Evolutionary conservation across 257 asterid genomes (phyloP).

Genomic region (Solanum pimpinellifolium): DNA sequence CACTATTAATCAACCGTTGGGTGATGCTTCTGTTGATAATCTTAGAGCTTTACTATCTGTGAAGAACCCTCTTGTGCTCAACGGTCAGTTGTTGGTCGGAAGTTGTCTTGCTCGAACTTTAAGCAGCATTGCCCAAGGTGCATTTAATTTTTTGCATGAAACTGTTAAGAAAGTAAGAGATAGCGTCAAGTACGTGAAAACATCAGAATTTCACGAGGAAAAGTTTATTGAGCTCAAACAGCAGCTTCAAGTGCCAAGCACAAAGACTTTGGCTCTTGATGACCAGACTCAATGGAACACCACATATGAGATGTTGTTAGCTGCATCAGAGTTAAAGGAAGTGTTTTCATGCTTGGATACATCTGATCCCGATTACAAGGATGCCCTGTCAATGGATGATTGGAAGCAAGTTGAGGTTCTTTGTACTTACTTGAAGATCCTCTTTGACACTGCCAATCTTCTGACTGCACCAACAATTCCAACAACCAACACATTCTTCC

Average conservation of each 20-base stretch:
- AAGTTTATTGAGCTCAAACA: conserved; percentile 70
- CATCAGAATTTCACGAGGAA: conserved; percentile 77
- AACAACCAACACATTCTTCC: conserved; percentile 77
- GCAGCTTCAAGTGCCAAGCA: conserved; percentile 88
- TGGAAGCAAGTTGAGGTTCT: conserved; percentile 74
- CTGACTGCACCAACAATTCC: conserved; percentile 41
- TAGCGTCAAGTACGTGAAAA: conserved; percentile 78
- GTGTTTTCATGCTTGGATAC: conserved; percentile 81
- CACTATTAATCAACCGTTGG: conserved; percentile 51
- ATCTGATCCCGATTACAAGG: conserved; percentile 65
- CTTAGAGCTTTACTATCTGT: conserved; percentile 73
- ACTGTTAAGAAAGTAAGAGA: conserved; percentile 69
- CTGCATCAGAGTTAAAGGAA: conserved; percentile 78
- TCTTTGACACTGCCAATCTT: conserved; percentile 69
- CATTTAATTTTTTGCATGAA: conserved; percentile 30
- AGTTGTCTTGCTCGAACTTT: conserved; percentile 75
- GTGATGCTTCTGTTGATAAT: conserved; percentile 50
- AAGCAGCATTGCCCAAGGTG: conserved; percentile 61
- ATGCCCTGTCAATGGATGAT: conserved; percentile 48
- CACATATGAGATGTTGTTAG: conserved; percentile 75
- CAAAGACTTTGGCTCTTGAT: conserved; percentile 58
- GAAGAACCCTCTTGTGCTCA: conserved; percentile 68
- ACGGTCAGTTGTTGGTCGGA: conserved; percentile 68
- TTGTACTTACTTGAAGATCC: conserved; percentile 50
- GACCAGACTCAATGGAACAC: conserved; percentile 84